These are phyloP conservation scores for Leptographium flavum DNA, from an alignment of 2,329 filamentous ascomycete species.

Conservation along the genomic window DNA sequence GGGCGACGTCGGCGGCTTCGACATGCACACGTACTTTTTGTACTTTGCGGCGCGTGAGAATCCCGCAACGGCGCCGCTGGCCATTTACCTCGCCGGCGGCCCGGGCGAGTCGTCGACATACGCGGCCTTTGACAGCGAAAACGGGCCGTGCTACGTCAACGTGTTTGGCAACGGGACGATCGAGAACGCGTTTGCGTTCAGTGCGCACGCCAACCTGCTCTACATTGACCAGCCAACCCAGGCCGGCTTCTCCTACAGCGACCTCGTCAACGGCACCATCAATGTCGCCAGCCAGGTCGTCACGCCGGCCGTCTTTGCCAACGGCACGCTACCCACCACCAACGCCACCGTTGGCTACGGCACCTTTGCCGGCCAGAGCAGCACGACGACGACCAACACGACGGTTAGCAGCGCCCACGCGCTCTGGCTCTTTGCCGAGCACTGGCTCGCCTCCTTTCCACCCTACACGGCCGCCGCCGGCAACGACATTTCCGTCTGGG, in stretches of 20 bases:
- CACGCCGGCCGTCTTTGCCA: not conserved
- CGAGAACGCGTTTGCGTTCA: slow-evolving; percentile 5
- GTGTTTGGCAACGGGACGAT: not conserved
- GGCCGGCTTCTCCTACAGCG: slow-evolving; percentile 7
- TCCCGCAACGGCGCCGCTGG: slow-evolving; percentile 17
- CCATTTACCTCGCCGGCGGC: slow-evolving; percentile 24
- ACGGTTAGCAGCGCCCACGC: slow-evolving; percentile 3
- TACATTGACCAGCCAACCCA: slow-evolving; percentile 8
- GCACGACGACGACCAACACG: slow-evolving; percentile 3
- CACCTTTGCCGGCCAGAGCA: slow-evolving; percentile 6
- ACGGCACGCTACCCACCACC: slow-evolving; percentile 2
- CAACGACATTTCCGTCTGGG: slow-evolving; percentile 38
- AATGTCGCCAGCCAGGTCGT: not conserved
- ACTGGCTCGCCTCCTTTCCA: not conserved
- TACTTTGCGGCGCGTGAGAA: slow-evolving; percentile 40
- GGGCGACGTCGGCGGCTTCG: not conserved
- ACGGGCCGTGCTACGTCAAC: slow-evolving; percentile 22
- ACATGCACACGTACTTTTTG: slow-evolving; percentile 52
- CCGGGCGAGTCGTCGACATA: slow-evolving; percentile 24
- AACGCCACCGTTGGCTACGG: slow-evolving; percentile 13
- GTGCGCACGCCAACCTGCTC: slow-evolving; percentile 5
- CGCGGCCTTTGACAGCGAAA: slow-evolving; percentile 24
- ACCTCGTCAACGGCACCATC: not conserved
- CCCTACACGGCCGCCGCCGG: slow-evolving; percentile 28
- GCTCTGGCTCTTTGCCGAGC: not conserved